Percentiles rank a stretch among this genome's conserved stretches.
These are phyloP conservation scores for Penicillium thymicola DNA, from an alignment of 2,329 filamentous ascomycete species.

Conservation along the genomic window DNA sequence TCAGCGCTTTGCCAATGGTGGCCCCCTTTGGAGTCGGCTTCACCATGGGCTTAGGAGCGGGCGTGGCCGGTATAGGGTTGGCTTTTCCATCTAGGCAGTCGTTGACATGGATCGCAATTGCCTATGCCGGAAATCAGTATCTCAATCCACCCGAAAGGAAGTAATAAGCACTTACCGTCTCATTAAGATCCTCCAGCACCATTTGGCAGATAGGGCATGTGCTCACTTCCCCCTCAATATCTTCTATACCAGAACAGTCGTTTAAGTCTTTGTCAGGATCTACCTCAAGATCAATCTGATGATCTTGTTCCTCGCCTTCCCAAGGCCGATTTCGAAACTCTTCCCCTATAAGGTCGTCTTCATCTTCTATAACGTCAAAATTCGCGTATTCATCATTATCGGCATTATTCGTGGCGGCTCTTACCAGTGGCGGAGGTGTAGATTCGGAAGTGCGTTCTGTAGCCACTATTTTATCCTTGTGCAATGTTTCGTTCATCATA, in stretches of 20 bases:
- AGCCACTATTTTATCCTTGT: conserved; percentile 9
- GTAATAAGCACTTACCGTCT: conserved; percentile 32
- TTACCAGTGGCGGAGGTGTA: conserved; percentile 45
- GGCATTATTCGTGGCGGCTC: conserved; percentile 47
- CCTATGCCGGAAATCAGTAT: conserved; percentile 46
- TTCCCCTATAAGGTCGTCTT: conserved; percentile 61
- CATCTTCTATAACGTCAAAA: conserved; percentile 62
- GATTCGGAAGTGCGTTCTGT: conserved; percentile 20
- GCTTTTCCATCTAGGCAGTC: conserved; percentile 83
- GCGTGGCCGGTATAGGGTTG: conserved; percentile 49
- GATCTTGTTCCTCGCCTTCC: conserved; percentile 47
- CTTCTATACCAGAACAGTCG: conserved; percentile 15
- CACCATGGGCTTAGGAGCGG: background rate
- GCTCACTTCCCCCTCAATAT: conserved; percentile 24
- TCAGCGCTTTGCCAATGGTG: conserved; percentile 32
- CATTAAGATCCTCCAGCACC: conserved; percentile 57
- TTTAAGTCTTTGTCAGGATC: conserved; percentile 26
- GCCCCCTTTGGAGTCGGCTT: conserved; percentile 15
- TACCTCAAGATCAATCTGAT: conserved; percentile 17
- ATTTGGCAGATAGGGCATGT: conserved; percentile 75
- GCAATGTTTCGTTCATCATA: background rate
- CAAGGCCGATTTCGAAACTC: conserved; percentile 63
- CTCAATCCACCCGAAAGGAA: background rate
- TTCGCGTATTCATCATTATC: conserved; percentile 50
- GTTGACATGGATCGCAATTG: conserved; percentile 84